Percentiles rank a stretch among this genome's conserved stretches.
Conservation (phyloP, 2,329 filamentous ascomycete genomes). For the Aspergillus ochraceoroseus region DNA sequence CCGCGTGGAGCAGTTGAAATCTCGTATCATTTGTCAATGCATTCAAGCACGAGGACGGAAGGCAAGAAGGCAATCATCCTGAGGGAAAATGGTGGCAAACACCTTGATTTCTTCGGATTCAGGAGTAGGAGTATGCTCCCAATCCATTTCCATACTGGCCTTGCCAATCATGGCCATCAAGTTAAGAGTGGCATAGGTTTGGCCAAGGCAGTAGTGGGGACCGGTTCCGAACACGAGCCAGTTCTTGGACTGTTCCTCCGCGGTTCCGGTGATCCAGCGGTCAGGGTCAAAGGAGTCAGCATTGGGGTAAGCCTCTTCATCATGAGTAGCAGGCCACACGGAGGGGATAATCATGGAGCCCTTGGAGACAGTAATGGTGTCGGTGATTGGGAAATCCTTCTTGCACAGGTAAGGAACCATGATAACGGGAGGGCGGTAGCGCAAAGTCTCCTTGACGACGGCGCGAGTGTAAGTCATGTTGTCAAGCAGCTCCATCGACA, state of each 20-base stretch:
- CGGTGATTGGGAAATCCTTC: slow-evolving; percentile 88
- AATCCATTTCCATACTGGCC: slow-evolving; percentile 79
- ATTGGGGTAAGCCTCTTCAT: slow-evolving; percentile 85
- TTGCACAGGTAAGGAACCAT: slow-evolving; percentile 96
- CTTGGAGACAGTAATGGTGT: slow-evolving; percentile 87
- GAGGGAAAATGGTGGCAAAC: slow-evolving; percentile 96
- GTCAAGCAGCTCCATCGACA: slow-evolving; percentile 83
- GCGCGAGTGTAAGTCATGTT: slow-evolving; percentile 85
- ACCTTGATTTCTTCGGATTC: slow-evolving; percentile 92
- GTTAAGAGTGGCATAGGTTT: slow-evolving; percentile 85
- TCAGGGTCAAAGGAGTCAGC: slow-evolving; percentile 87
- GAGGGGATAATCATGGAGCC: slow-evolving; percentile 92
- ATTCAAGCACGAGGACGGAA: slow-evolving; percentile 52
- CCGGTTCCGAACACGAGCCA: slow-evolving; percentile 94
- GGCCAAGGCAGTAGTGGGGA: slow-evolving; percentile 92
- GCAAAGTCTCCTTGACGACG: slow-evolving; percentile 82
- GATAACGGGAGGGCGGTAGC: slow-evolving; percentile 91
- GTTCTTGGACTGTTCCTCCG: slow-evolving; percentile 90
- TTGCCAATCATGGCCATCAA: slow-evolving; percentile 86
- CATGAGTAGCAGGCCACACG: slow-evolving; percentile 83
- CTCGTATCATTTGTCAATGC: slow-evolving; percentile 4
- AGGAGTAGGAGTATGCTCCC: slow-evolving; percentile 81
- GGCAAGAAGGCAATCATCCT: slow-evolving; percentile 79
- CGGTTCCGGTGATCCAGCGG: slow-evolving; percentile 83
- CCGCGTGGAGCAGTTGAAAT: slow-evolving; percentile 1